A percentile compares a stretch with the other conserved stretches of the same genome.
phyloP scores from a whole-genome alignment of 768 basidiomycete genomes.

The Rhizopogon salebrosus region DNA sequence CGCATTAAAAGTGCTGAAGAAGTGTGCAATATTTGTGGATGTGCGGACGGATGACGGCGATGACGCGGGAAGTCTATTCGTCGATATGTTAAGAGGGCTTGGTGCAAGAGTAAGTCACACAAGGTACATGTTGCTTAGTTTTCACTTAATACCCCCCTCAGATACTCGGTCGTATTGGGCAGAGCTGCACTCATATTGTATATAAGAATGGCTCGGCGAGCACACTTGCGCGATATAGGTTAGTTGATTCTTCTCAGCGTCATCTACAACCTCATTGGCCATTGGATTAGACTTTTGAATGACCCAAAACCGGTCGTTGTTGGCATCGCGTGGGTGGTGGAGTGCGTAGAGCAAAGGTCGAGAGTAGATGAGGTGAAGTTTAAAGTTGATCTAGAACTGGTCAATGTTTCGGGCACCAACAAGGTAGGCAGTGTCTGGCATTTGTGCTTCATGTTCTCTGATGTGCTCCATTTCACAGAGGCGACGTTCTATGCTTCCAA shows the following conservation, averaged over 20 bases:
- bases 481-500: slow-evolving; percentile 71
- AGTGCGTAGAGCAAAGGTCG: slow-evolving; percentile 67
- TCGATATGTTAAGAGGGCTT: slow-evolving; percentile 73
- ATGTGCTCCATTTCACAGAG: slow-evolving; percentile 39
- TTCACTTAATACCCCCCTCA: slow-evolving; percentile 15
- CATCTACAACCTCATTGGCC: neutral
- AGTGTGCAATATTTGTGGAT: slow-evolving; percentile 82
- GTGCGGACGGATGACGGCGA: slow-evolving; percentile 71
- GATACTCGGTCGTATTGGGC: slow-evolving; percentile 62
- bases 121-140: neutral
- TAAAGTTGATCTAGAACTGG: slow-evolving; percentile 54
- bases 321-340: slow-evolving; percentile 86
- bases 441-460: neutral
- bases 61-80: slow-evolving; percentile 75
- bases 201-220: slow-evolving; percentile 78
- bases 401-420: slow-evolving; percentile 53
- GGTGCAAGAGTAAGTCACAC: slow-evolving; percentile 67
- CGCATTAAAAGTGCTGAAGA: slow-evolving; percentile 53
- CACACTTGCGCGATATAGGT: slow-evolving; percentile 72
- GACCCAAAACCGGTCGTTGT: slow-evolving; percentile 73
- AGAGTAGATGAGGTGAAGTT: slow-evolving; percentile 63
- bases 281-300: slow-evolving; percentile 43
- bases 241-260: slow-evolving; percentile 11
- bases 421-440: slow-evolving; percentile 42
- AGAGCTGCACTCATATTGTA: slow-evolving; percentile 78